Conservation (phyloP, 495 filamentous ascomycete genomes). For the Penicillium herquei region DNA sequence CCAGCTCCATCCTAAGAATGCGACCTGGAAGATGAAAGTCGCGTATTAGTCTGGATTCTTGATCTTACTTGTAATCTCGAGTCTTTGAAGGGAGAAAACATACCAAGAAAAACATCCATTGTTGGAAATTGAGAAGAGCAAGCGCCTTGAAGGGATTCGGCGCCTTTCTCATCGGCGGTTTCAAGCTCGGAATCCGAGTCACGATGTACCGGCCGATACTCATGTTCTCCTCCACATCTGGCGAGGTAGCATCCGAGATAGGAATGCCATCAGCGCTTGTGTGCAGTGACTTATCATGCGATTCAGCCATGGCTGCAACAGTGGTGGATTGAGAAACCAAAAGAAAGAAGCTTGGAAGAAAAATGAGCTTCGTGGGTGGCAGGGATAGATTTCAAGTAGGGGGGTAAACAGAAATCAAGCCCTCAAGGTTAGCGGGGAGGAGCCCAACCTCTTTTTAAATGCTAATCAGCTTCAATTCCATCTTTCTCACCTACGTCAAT, state of each 20-base stretch:
- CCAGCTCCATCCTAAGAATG: conserved; percentile 76
- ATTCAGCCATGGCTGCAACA: conserved; percentile 6
- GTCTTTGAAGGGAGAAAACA: conserved; percentile 9
- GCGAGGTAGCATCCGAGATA: neutral
- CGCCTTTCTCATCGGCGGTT: conserved; percentile 72
- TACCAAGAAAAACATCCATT: conserved; percentile 84
- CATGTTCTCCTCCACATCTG: conserved; percentile 47
- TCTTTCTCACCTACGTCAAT: neutral
- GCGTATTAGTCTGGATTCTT: no score
- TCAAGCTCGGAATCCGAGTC: conserved; percentile 70
- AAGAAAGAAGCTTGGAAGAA: neutral
- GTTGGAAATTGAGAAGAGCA: conserved; percentile 62
- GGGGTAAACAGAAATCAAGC: no score
- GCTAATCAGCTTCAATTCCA: neutral
- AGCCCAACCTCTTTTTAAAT: neutral
- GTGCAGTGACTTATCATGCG: neutral
- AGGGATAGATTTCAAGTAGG: neutral
- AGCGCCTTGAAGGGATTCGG: conserved; percentile 77
- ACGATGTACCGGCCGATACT: conserved; percentile 59
- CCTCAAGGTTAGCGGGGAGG: no score
- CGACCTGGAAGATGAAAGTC: conserved; percentile 25
- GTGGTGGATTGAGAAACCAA: neutral
- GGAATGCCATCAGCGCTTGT: neutral
- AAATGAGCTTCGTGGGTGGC: neutral
- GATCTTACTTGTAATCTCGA: neutral